Evolutionary conservation across 2,329 filamentous ascomycete species (phyloP).

Genomic region (Xylaria sp.): DNA sequence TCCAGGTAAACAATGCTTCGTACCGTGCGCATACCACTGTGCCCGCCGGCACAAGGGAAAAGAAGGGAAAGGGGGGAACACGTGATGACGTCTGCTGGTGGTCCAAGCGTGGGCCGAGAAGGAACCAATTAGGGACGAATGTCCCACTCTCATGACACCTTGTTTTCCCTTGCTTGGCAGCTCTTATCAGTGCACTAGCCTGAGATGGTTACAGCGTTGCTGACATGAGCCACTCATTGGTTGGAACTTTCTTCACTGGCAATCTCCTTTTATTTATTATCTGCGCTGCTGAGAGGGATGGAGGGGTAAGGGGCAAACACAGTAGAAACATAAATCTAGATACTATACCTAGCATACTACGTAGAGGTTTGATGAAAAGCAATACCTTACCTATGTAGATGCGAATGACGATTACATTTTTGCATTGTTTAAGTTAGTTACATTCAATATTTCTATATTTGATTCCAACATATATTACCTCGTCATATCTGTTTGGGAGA

Average conservation of each 20-base stretch:
- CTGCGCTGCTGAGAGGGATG: background rate
- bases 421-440: background rate
- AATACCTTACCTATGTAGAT: background rate
- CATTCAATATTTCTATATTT: no score
- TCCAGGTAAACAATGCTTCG: conserved; percentile 6
- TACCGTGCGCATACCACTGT: conserved; percentile 26
- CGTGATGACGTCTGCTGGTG: background rate
- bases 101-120: conserved; percentile 6
- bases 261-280: conserved; percentile 10
- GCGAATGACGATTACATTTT: conserved; percentile 16
- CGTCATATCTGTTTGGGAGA: background rate
- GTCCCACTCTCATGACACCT: background rate
- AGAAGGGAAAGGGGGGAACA: conserved; percentile 8
- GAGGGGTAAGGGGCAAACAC: conserved; percentile 1
- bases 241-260: background rate
- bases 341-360: background rate
- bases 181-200: conserved; percentile 7
- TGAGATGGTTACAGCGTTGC: background rate
- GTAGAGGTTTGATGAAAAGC: background rate
- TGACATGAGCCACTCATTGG: background rate
- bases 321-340: background rate
- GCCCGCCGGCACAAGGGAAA: background rate
- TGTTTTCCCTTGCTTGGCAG: conserved; percentile 1
- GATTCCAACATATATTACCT: no score
- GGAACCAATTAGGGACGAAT: conserved; percentile 4